Base-by-base conservation (phyloP, 1,284 basidiomycete genomes). In the Rhizoctonia solani region DNA sequence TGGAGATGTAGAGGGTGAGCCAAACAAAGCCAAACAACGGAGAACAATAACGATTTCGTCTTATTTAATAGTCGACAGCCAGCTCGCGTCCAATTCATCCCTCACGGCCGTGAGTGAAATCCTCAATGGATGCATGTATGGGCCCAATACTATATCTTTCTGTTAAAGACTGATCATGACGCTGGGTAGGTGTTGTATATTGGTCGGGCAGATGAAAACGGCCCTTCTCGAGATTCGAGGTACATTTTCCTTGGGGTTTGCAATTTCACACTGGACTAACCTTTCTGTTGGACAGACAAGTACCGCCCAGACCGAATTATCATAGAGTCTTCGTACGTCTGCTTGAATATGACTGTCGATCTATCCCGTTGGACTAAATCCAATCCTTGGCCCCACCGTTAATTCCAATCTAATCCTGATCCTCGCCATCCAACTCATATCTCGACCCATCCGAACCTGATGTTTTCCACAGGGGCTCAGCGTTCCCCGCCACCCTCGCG, bases 161-260 rank as follows among this genome's bases (percentile, higher is more conserved):
- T 21, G 16, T 56, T 25, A 27, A 44, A 30, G 19, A n/a, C n/a
- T 32, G 42, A 27, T 9, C 27, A 29, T 23, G 9, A 32, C 65
- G 34, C 59, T 52, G 47, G 32, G 5, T 66, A 93, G 91, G 84
- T 94, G 92, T 74, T 95, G 93, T 74, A 89, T 94, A 1, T 85
- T 95, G 41, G 92, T 95, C 32, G 93, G 93, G 2, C 90, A 94
- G 72, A 93, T 96, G 86, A 89, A 94, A 77, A 92, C 82, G 14
- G 93, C 93, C 5, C 78, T 95, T 47, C 76, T 93, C 41, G 93
- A 95, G 75, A 94, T 96, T 68, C 81, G 86, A 79, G 88, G 90
- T 89, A 71, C 27, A 74, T 73, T 27, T 44, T 32, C 16, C 29
- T 42, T 63, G 23, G 21, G 13, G 16, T 4, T n/a, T 21, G 19